A percentile compares a stretch with the other conserved stretches of the same genome.
Evolutionary conservation across 2,329 filamentous ascomycete species (phyloP).

Genomic region (Botrytis paeoniae): DNA sequence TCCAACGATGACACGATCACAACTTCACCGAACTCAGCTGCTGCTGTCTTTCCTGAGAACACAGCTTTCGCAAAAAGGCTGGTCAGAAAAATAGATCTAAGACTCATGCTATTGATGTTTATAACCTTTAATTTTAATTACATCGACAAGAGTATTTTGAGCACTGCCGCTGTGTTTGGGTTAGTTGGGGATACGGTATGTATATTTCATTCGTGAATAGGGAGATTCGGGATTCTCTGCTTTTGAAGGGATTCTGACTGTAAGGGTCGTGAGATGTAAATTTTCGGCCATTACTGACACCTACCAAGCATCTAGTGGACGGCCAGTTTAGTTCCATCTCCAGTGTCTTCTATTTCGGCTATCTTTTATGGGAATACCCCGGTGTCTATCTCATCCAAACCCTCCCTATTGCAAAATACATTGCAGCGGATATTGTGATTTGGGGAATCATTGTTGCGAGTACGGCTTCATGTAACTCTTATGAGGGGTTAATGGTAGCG

Average conservation of each 20-base stretch:
- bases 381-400: slow-evolving; percentile 39
- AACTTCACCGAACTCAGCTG: not conserved
- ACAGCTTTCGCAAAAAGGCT: slow-evolving; percentile 28
- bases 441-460: slow-evolving; percentile 38
- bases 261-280: not conserved
- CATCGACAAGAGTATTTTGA: slow-evolving; percentile 36
- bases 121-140: slow-evolving; percentile 56
- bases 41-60: not conserved
- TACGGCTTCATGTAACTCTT: slow-evolving; percentile 41
- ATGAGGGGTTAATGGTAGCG: slow-evolving; percentile 40
- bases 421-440: slow-evolving; percentile 31
- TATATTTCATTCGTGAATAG: not conserved
- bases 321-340: slow-evolving; percentile 25
- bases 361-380: slow-evolving; percentile 39
- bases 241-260: not conserved
- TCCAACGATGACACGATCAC: not conserved
- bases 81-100: slow-evolving; percentile 53
- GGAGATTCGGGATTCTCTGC: no score
- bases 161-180: slow-evolving; percentile 48
- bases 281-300: not conserved
- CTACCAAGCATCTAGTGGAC: not conserved
- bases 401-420: slow-evolving; percentile 39
- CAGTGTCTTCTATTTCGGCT: slow-evolving; percentile 24
- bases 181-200: slow-evolving; percentile 41
- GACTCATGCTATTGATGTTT: slow-evolving; percentile 53